Evolutionary conservation across 1,284 basidiomycete genomes (phyloP), one percentile per base, ranked within the genome.

Genomic region (Apiotrichum porosum): DNA sequence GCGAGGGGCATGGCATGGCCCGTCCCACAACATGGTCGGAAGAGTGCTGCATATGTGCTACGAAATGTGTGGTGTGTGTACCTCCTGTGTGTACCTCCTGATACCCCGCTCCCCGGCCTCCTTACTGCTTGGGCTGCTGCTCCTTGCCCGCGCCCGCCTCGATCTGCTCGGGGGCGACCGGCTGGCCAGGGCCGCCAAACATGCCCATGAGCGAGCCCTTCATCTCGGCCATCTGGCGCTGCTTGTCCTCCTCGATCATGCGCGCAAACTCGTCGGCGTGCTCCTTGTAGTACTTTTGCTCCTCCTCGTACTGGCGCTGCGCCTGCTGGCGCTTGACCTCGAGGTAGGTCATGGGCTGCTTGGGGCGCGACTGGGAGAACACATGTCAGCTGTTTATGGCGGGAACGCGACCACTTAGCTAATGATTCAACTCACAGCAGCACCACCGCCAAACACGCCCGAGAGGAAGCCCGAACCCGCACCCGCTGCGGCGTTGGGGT

Each of bases 321-420:
- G 89, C 91, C 62, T 94, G 85, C 34, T 80, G 79, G 10, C 94
- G 85, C 69, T 93, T 92, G 63, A 83, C 81, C 66, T 98, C 95
- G 40, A 97, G 83, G 70, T 91, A 91, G 1, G 90, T 93, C 40
- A 80, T 81, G 1, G 86, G 88, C 42, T 82, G 66, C 44, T 56
- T 66, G 12, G 69, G 68, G 54, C 60, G 57, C 8, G 53, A 42
- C 49, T 54, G 56, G n/a, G 22, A 36, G n/a, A n/a, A n/a, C n/a
- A n/a, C n/a, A n/a, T 39, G 47, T 34, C 33, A 30, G 21, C n/a
- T n/a, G n/a, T n/a, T n/a, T 35, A 44, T 13, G 54, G 49, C n/a
- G n/a, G n/a, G n/a, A n/a, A n/a, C n/a, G n/a, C n/a, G n/a, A n/a
- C n/a, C 2, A 10, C 23, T 10, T 15, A 22, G 23, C 12, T 6